Conservation (phyloP, 1,139 yeast species). For the Geotrichum carabidarum region DNA sequence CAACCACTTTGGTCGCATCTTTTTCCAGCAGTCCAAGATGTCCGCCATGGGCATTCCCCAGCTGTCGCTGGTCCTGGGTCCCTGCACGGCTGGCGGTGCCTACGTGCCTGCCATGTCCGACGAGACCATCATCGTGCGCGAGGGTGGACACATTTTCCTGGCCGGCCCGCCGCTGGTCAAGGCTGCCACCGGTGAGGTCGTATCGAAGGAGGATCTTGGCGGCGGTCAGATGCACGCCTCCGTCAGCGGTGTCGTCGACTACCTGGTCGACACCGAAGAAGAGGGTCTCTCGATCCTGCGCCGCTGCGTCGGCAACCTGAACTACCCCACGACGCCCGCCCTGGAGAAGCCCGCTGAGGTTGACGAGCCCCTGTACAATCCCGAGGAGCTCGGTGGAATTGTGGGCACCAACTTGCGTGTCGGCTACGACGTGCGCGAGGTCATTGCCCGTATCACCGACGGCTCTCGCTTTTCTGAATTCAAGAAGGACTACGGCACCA, state of each 20-base stretch:
- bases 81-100: conserved; percentile 41
- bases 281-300: conserved; percentile 36
- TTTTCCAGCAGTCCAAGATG: conserved; percentile 36
- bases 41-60: conserved; percentile 36
- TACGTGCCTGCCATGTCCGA: conserved; percentile 39
- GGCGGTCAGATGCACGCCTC: conserved; percentile 38
- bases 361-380: conserved; percentile 34
- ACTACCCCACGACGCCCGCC: conserved; percentile 25
- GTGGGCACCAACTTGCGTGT: conserved; percentile 35
- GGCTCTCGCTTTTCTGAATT: conserved; percentile 36
- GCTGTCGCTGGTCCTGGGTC: conserved; percentile 36
- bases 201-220: conserved; percentile 37
- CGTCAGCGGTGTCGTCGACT: conserved; percentile 37
- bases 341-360: conserved; percentile 16
- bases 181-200: conserved; percentile 39
- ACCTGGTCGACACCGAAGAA: conserved; percentile 35
- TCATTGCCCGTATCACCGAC: conserved; percentile 37
- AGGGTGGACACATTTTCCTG: conserved; percentile 37
- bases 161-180: conserved; percentile 39
- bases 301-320: conserved; percentile 33
- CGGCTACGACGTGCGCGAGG: conserved; percentile 37
- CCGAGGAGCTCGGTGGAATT: conserved; percentile 35
- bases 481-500: conserved; percentile 35
- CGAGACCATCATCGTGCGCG: conserved; percentile 37
- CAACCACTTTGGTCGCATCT: conserved; percentile 38